Percentiles rank a stretch among this genome's conserved stretches.
phyloP scores from a whole-genome alignment of 2,329 filamentous ascomycete species.

The Curvularia sp. region DNA sequence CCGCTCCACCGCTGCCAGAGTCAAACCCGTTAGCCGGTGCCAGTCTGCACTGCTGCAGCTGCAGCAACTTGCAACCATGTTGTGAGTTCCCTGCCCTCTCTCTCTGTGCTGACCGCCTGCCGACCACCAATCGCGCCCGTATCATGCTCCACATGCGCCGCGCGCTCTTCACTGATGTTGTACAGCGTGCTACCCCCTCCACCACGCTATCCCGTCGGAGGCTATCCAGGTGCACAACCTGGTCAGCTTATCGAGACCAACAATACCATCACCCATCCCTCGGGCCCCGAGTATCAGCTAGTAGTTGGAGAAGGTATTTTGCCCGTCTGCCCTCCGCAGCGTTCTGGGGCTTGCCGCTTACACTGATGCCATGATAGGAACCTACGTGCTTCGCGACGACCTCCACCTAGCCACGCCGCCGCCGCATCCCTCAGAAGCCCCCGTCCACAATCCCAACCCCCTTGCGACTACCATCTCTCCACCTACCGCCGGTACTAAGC shows the following conservation, averaged over 20 bases:
- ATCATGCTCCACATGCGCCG: conserved; percentile 26
- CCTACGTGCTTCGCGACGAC: conserved; percentile 89
- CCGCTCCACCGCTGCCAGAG: conserved; percentile 16
- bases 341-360: conserved; percentile 21
- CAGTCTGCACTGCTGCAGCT: conserved; percentile 38
- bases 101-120: conserved; percentile 22
- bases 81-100: conserved; percentile 40
- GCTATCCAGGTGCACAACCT: conserved; percentile 75
- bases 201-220: conserved; percentile 79
- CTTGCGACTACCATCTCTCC: conserved; percentile 84
- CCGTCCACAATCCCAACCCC: conserved; percentile 85
- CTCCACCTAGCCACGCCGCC: conserved; percentile 91
- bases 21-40: conserved; percentile 25
- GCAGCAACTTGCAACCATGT: conserved; percentile 33
- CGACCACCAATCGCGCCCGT: conserved; percentile 37
- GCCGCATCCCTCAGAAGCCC: conserved; percentile 92
- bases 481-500: conserved; percentile 82
- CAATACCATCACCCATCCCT: conserved; percentile 82
- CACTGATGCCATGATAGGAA: conserved; percentile 63
- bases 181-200: conserved; percentile 76
- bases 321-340: conserved; percentile 5
- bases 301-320: conserved; percentile 85
- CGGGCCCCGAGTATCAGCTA: conserved; percentile 84
- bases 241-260: conserved; percentile 91
- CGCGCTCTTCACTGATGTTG: conserved; percentile 36